Conservation (phyloP, 164 flowering plant species). For the Tinospora cordifolia region DNA sequence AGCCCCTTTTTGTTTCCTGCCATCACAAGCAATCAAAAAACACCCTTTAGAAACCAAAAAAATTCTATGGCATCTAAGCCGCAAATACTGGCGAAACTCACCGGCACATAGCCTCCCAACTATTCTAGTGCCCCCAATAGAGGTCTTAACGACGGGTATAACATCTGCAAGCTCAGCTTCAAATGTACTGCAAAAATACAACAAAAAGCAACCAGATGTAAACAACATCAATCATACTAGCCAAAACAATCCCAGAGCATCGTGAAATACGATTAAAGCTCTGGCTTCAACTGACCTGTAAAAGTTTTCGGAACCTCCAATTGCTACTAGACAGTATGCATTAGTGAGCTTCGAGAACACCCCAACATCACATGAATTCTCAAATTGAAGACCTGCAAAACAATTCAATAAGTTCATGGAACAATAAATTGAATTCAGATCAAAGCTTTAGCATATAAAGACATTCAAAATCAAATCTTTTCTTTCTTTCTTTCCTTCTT, state of each 20-base stretch:
- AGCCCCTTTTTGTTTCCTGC: slow-evolving; percentile 90
- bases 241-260: background rate
- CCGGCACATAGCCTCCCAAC: slow-evolving; percentile 86
- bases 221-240: background rate
- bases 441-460: too few species aligned
- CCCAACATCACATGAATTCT: slow-evolving; percentile 68
- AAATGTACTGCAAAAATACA: slow-evolving; percentile 46
- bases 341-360: slow-evolving; percentile 79
- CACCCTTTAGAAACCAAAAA: background rate
- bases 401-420: slow-evolving; percentile 1
- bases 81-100: slow-evolving; percentile 15
- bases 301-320: slow-evolving; percentile 90
- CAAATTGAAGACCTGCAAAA: slow-evolving; percentile 60
- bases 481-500: too few species aligned
- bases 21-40: background rate
- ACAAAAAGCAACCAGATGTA: background rate
- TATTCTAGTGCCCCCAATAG: slow-evolving; percentile 77
- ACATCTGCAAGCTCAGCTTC: slow-evolving; percentile 78
- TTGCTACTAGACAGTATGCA: slow-evolving; percentile 80
- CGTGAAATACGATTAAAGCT: too few species aligned
- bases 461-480: too few species aligned
- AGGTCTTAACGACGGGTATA: slow-evolving; percentile 87
- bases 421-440: background rate
- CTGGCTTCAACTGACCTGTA: slow-evolving; percentile 45
- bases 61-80: background rate